Conservation (phyloP, 2,329 filamentous ascomycete genomes). For the Chaetomiaceae sp. region DNA sequence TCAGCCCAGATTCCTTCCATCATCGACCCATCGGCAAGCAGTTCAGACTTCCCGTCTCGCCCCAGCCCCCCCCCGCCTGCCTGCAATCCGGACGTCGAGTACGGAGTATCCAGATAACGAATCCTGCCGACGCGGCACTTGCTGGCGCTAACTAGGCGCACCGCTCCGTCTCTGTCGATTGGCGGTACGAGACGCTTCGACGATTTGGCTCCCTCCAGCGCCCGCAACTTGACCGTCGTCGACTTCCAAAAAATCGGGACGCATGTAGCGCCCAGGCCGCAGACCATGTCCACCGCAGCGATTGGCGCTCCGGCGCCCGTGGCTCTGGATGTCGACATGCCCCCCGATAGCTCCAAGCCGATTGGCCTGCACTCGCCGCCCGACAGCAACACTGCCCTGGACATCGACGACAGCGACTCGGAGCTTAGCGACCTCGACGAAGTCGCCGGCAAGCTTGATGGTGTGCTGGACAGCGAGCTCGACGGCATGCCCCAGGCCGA, state of each 20-base stretch:
- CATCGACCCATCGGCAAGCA: constrained; percentile 23
- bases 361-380: constrained; percentile 56
- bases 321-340: constrained; percentile 22
- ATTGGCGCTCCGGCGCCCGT: constrained; percentile 41
- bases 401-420: constrained; percentile 56
- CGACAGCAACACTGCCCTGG: constrained; percentile 55
- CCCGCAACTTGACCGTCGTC: constrained; percentile 14
- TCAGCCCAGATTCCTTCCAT: constrained; percentile 25
- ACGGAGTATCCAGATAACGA: constrained; percentile 16
- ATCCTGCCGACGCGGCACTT: constrained; percentile 18
- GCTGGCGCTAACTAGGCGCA: constrained; percentile 11
- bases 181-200: constrained; percentile 9
- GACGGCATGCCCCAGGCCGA: neutral
- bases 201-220: neutral
- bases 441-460: constrained; percentile 36
- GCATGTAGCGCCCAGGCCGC: constrained; percentile 39
- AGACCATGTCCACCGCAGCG: constrained; percentile 52
- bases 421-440: constrained; percentile 62
- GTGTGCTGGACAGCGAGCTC: constrained; percentile 7
- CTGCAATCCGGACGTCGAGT: constrained; percentile 11
- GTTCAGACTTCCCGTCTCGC: constrained; percentile 13
- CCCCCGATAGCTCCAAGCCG: constrained; percentile 34
- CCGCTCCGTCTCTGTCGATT: constrained; percentile 14
- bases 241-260: constrained; percentile 24
- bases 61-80: constrained; percentile 18